phyloP scores from a whole-genome alignment of 2,329 filamentous ascomycete species.

The Aureobasidium sp. region DNA sequence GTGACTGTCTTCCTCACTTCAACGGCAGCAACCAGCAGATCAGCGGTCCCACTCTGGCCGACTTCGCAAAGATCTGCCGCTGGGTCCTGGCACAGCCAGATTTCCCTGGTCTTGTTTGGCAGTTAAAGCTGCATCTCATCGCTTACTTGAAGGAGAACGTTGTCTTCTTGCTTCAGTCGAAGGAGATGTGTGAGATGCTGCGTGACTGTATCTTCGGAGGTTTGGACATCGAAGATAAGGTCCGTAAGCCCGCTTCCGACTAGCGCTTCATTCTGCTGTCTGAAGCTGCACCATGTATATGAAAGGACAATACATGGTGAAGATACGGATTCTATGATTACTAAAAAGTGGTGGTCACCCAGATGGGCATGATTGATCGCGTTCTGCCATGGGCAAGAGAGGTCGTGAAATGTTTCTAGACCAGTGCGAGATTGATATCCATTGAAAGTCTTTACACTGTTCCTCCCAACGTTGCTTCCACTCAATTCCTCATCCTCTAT shows the following conservation, averaged over 20 bases:
- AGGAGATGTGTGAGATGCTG: constrained; percentile 2
- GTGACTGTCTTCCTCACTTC: background rate
- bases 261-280: background rate
- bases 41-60: background rate
- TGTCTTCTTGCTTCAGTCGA: background rate
- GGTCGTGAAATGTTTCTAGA: background rate
- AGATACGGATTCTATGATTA: too few relatives aligned
- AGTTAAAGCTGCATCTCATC: background rate
- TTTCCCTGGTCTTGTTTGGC: background rate
- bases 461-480: background rate
- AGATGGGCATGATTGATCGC: too few relatives aligned
- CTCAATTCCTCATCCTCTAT: background rate
- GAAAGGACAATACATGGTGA: background rate
- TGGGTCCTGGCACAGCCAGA: constrained; percentile 1
- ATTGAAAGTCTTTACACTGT: background rate
- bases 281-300: background rate
- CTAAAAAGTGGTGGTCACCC: too few relatives aligned
- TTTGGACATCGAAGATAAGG: background rate
- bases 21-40: background rate
- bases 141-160: background rate
- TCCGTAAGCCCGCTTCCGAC: background rate
- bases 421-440: background rate
- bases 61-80: background rate
- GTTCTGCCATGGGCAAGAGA: background rate
- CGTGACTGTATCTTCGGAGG: background rate